Conservation (phyloP, 805 yeast species). For the Cyberlindnera saturnus region DNA sequence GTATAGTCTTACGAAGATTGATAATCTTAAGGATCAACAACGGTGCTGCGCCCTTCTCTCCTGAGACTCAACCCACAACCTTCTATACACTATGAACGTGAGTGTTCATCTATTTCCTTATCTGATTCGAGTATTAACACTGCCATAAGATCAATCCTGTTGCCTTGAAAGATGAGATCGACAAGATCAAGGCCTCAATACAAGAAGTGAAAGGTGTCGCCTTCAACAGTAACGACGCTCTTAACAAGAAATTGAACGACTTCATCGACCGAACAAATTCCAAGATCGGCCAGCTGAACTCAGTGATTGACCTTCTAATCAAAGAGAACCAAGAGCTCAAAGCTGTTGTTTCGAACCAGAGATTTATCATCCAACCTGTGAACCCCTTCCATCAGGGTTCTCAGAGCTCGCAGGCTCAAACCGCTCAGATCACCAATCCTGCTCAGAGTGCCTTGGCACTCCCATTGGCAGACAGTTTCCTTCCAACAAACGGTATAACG, state of each 20-base stretch:
- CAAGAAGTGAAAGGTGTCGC: constrained; percentile 18
- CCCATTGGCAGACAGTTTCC: constrained; percentile 10
- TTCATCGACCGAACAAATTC: constrained; percentile 18
- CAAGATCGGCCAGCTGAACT: constrained; percentile 16
- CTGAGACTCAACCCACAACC: too few species aligned
- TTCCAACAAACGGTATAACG: constrained; percentile 2
- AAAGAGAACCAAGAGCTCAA: constrained; percentile 25
- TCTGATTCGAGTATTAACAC: background rate
- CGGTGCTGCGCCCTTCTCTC: too few species aligned
- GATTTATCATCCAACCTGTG: constrained; percentile 19
- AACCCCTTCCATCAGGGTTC: constrained; percentile 10
- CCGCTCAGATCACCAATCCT: constrained; percentile 1
- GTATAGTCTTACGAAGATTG: too few species aligned
- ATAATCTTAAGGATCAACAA: too few species aligned
- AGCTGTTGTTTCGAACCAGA: constrained; percentile 15
- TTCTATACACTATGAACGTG: background rate
- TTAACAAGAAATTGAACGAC: constrained; percentile 20
- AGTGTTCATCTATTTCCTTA: background rate
- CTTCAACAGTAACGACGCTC: constrained; percentile 16
- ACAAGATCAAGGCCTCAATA: constrained; percentile 16
- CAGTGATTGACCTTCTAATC: constrained; percentile 19
- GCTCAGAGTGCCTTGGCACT: constrained; percentile 7
- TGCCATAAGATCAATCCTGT: constrained; percentile 10
- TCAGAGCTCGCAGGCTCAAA: constrained; percentile 4
- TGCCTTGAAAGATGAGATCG: constrained; percentile 19